Evolutionary conservation across 2,329 filamentous ascomycete species (phyloP).

Genomic region (Fonsecaea monophora): DNA sequence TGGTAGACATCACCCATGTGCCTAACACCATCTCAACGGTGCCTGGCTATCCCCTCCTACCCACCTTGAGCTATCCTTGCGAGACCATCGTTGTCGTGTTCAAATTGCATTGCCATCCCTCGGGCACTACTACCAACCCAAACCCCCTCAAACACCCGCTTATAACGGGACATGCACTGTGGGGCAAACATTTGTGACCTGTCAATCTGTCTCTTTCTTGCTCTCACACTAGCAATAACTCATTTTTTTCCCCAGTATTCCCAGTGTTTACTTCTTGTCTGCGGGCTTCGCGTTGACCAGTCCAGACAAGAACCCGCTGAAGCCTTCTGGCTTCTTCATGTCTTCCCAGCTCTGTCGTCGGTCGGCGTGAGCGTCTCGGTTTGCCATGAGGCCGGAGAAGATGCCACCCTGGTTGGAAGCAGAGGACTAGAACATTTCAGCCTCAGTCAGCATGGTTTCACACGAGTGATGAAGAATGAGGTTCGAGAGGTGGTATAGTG

Average conservation of each 20-base stretch:
- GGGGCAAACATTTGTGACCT: neutral
- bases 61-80: too few relatives aligned
- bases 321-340: slow-evolving; percentile 27
- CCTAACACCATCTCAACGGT: too few relatives aligned
- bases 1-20: too few relatives aligned
- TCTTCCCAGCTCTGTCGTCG: slow-evolving; percentile 34
- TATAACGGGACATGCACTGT: neutral
- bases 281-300: slow-evolving; percentile 27
- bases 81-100: too few relatives aligned
- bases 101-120: too few relatives aligned
- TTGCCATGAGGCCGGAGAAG: slow-evolving; percentile 35
- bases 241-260: neutral
- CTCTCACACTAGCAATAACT: neutral
- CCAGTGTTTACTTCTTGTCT: slow-evolving; percentile 22
- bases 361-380: slow-evolving; percentile 25
- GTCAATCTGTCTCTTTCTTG: slow-evolving; percentile 1
- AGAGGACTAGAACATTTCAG: slow-evolving; percentile 27
- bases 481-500: too few relatives aligned
- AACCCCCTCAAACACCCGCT: too few relatives aligned
- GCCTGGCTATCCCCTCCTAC: too few relatives aligned
- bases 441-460: neutral
- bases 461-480: neutral
- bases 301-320: slow-evolving; percentile 28
- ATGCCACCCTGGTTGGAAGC: slow-evolving; percentile 33
- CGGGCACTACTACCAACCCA: too few relatives aligned